A percentile compares a stretch with the other conserved stretches of the same genome.
These are phyloP conservation scores for Coemansia sp. DNA, from an alignment of 192 early-diverging fungal genomes.

Conservation along the genomic window DNA sequence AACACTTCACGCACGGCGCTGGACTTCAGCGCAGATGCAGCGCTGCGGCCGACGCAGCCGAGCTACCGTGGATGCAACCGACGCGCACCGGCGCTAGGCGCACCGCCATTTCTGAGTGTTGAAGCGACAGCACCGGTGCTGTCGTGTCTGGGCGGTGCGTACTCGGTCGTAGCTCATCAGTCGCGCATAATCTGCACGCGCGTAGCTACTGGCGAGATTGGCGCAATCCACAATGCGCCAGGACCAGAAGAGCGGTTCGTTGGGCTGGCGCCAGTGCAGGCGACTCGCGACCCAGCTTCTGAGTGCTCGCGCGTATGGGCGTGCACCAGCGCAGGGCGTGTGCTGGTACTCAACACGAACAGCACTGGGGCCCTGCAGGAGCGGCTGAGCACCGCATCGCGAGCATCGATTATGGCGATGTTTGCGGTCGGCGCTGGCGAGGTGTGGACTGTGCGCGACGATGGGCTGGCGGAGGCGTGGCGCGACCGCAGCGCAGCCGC, in stretches of 20 bases:
- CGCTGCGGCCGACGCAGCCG: conserved; percentile 30
- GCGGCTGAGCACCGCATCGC: conserved; percentile 18
- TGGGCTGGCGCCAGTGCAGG: conserved; percentile 36
- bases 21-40: conserved; percentile 29
- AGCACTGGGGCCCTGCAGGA: conserved; percentile 25
- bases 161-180: conserved; percentile 38
- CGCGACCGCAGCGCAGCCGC: conserved; percentile 21
- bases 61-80: conserved; percentile 31
- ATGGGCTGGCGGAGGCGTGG: conserved; percentile 43
- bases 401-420: conserved; percentile 22
- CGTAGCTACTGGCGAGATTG: conserved; percentile 49
- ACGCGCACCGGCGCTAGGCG: conserved; percentile 39
- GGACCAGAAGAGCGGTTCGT: conserved; percentile 54
- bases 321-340: conserved; percentile 30
- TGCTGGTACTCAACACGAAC: conserved; percentile 38
- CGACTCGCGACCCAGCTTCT: conserved; percentile 17
- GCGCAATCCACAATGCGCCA: conserved; percentile 47
- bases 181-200: conserved; percentile 48
- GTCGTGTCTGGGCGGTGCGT: conserved; percentile 39
- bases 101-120: conserved; percentile 36
- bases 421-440: conserved; percentile 29
- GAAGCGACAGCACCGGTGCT: conserved; percentile 19
- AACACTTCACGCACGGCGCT: conserved; percentile 37
- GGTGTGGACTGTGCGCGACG: conserved; percentile 51
- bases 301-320: conserved; percentile 45